Base-by-base conservation (phyloP, 257 asterid species). In the Nicotiana tomentosiformis region DNA sequence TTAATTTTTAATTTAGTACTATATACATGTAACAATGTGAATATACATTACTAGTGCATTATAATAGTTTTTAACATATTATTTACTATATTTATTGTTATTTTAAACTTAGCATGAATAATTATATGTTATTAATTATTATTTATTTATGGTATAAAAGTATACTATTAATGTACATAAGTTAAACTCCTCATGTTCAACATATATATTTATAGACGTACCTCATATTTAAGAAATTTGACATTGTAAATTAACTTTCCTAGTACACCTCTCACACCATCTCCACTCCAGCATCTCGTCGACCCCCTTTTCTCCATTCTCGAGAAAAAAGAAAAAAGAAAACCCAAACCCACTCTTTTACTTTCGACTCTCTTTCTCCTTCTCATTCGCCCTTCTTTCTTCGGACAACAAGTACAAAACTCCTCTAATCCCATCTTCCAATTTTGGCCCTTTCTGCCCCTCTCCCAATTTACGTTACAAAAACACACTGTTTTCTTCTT, bases 261-360 rank as follows among this genome's bases (percentile, higher is more conserved):
- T 39, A 43, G 17, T 29, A 55, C 12, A 61, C 49, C 49, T 43
- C 49, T 43, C 49, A 77, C 20, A 57, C 69, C 82, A 58, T 55
- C 56, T 23, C 35, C 56, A 39, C 56, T 23, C 35, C 56, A 39
- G 49, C 37, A 39, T 39, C 18, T 29, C 76, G 10, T 18, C 39
- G 82, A 33, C n/a, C 82, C 57, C 11, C 65, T 23, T 78, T 78
- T 78, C 82, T 78, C 35, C 82, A 43, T 78, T 78, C 10, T 78
- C 82, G 69, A 78, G 82, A 78, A 57, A 67, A 78, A 70, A 55
- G 18, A 55, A 68, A 23, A 23, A 23, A 23, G 26, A 23, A 23
- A 68, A 68, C 69, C 39, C 30, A 20, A 32, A 29, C 67, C 72
- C 39, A 10, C 12, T 64, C 69, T 51, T 79, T 79, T 79, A 46